Percentiles rank a stretch among this genome's conserved stretches.
Conservation (phyloP, 495 filamentous ascomycete species). For the Neurospora terricola region DNA sequence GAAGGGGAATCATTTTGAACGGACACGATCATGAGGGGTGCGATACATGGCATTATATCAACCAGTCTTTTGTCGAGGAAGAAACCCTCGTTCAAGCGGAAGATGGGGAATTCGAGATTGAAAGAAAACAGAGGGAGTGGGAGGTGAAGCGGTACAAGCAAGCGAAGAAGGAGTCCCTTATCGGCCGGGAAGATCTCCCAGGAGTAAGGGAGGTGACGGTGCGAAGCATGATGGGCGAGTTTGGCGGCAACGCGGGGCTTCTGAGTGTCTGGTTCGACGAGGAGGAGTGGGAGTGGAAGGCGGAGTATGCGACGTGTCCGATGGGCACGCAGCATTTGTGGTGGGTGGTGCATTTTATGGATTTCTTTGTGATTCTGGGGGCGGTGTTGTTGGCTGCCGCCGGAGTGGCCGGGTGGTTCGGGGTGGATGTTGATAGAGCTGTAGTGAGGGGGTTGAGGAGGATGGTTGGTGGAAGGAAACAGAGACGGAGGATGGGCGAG, state of each 20-base stretch:
- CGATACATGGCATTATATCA: conserved; percentile 72
- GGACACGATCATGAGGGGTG: conserved; percentile 95
- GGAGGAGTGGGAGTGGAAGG: conserved; percentile 60
- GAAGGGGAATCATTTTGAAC: conserved; percentile 63
- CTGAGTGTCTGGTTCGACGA: conserved; percentile 83
- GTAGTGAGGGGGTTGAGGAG: background rate
- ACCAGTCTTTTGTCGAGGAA: conserved; percentile 28
- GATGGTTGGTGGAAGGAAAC: background rate
- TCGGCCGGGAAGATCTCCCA: conserved; percentile 29
- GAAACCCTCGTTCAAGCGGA: background rate
- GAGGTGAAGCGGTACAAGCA: conserved; percentile 34
- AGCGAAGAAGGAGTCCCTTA: conserved; percentile 19
- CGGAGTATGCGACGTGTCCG: conserved; percentile 65
- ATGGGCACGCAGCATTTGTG: conserved; percentile 84
- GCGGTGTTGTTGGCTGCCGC: conserved; percentile 21
- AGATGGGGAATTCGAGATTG: conserved; percentile 19
- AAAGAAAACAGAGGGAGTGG: conserved; percentile 15
- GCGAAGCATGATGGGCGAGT: conserved; percentile 97
- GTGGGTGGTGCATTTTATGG: conserved; percentile 78
- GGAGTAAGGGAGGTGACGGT: conserved; percentile 84
- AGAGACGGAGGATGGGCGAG: background rate
- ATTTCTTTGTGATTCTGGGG: conserved; percentile 43
- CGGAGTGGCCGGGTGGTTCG: conserved; percentile 7
- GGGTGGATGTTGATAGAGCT: conserved; percentile 15
- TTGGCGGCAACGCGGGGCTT: conserved; percentile 77